Conservation (phyloP, 306 rosid species). For the Cicer cuneatum region DNA sequence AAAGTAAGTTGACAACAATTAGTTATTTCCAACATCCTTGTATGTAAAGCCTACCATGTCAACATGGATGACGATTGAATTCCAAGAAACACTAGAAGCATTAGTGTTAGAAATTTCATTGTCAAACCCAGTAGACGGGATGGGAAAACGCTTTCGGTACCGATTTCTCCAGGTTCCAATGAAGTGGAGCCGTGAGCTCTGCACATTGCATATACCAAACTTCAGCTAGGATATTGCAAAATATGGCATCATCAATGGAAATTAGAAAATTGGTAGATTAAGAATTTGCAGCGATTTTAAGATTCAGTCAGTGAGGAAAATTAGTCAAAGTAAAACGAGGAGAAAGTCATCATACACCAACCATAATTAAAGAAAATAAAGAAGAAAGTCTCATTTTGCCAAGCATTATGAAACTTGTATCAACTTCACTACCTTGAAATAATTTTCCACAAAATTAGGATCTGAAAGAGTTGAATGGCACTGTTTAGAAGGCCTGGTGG, state of each 20-base stretch:
- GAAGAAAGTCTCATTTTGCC: conserved; percentile 30
- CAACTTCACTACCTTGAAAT: conserved; percentile 77
- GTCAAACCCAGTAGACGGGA: conserved; percentile 52
- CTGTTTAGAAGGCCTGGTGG: conserved; percentile 56
- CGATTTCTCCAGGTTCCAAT: conserved; percentile 96
- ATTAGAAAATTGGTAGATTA: conserved; percentile 7
- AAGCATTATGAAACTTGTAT: conserved; percentile 26
- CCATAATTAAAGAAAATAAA: conserved; percentile 11
- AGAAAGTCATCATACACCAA: conserved; percentile 15
- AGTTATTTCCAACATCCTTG: conserved; percentile 34
- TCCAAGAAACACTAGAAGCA: conserved; percentile 46
- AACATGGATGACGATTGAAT: conserved; percentile 67
- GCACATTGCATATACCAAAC: conserved; percentile 60
- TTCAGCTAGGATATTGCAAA: conserved; percentile 38
- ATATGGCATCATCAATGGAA: conserved; percentile 16
- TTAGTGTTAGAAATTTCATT: conserved; percentile 45
- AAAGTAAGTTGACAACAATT: conserved; percentile 38
- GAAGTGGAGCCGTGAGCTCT: conserved; percentile 92
- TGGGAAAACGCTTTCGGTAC: conserved; percentile 75
- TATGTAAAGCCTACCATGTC: conserved; percentile 71
- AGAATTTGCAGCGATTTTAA: conserved; percentile 11
- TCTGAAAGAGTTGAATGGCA: conserved; percentile 73
- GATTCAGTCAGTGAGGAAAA: conserved; percentile 10
- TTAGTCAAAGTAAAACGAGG: conserved; percentile 33
- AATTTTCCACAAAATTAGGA: conserved; percentile 89